Conservation (phyloP, 345 rosid species). For the Populus tremula region DNA sequence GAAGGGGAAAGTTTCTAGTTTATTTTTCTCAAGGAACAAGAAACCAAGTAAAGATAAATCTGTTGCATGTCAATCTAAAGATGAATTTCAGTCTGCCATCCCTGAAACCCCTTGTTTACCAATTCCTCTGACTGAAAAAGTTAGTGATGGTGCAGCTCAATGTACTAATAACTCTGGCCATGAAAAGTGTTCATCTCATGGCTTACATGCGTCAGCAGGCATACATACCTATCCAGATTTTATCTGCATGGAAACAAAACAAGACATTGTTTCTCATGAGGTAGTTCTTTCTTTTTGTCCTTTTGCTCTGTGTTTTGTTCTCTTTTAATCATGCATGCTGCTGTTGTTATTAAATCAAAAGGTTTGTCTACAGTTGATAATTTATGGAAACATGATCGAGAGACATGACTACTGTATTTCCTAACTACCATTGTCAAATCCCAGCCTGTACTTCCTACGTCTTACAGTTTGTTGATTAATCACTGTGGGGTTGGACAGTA, state of each 20-base stretch:
- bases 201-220: constrained; percentile 28
- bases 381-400: background rate
- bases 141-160: constrained; percentile 23
- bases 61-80: constrained; percentile 31
- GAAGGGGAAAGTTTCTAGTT: constrained; percentile 66
- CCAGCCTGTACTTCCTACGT: background rate
- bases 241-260: constrained; percentile 25
- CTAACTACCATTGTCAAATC: background rate
- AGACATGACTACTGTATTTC: background rate
- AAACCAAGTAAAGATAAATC: constrained; percentile 56
- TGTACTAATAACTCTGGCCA: constrained; percentile 23
- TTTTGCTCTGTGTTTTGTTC: constrained; percentile 3
- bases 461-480: background rate
- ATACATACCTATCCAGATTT: constrained; percentile 25
- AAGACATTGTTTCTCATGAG: constrained; percentile 40
- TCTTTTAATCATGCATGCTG: background rate
- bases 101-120: constrained; percentile 36
- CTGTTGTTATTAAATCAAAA: background rate
- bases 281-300: constrained; percentile 32
- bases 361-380: background rate
- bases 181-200: constrained; percentile 43
- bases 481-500: background rate
- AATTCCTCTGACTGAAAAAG: constrained; percentile 30
- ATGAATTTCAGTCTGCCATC: constrained; percentile 33
- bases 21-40: constrained; percentile 74